These are phyloP conservation scores for Orbilia ellipsospora DNA, from an alignment of 2,329 filamentous ascomycete species.

Conservation along the genomic window DNA sequence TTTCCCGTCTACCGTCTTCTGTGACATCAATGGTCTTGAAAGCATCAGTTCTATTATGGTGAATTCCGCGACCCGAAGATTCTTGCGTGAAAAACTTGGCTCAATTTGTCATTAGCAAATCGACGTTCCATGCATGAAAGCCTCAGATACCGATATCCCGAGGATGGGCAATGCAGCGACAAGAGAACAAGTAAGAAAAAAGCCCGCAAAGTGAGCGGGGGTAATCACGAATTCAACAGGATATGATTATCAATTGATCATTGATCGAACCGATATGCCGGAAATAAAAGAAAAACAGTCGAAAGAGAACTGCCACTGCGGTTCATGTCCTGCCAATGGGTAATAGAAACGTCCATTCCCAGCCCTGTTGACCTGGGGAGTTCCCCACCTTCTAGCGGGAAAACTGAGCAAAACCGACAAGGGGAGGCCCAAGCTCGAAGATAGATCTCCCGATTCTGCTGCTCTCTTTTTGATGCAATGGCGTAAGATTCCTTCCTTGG, in stretches of 20 bases:
- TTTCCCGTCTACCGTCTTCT: background rate
- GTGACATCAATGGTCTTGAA: slow-evolving; percentile 31
- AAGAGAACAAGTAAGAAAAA: slow-evolving; percentile 19
- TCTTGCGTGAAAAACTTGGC: background rate
- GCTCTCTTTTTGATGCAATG: slow-evolving; percentile 11
- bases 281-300: background rate
- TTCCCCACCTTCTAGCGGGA: slow-evolving; percentile 31
- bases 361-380: slow-evolving; percentile 24
- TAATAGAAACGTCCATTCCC: background rate
- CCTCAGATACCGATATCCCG: slow-evolving; percentile 26
- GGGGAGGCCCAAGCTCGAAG: slow-evolving; percentile 15
- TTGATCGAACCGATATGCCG: slow-evolving; percentile 46
- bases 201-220: slow-evolving; percentile 51
- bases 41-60: background rate
- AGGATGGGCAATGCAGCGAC: background rate
- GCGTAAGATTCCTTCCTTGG: slow-evolving; percentile 54
- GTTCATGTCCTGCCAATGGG: slow-evolving; percentile 24
- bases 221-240: slow-evolving; percentile 11
- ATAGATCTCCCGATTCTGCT: slow-evolving; percentile 40
- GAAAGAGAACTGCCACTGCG: background rate
- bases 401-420: slow-evolving; percentile 25
- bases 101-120: slow-evolving; percentile 20
- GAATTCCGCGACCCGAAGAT: slow-evolving; percentile 17
- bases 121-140: slow-evolving; percentile 19
- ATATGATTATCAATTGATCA: slow-evolving; percentile 36